phyloP scores from a whole-genome alignment of 768 basidiomycete genomes.

The Phanerodontia chrysosporium region DNA sequence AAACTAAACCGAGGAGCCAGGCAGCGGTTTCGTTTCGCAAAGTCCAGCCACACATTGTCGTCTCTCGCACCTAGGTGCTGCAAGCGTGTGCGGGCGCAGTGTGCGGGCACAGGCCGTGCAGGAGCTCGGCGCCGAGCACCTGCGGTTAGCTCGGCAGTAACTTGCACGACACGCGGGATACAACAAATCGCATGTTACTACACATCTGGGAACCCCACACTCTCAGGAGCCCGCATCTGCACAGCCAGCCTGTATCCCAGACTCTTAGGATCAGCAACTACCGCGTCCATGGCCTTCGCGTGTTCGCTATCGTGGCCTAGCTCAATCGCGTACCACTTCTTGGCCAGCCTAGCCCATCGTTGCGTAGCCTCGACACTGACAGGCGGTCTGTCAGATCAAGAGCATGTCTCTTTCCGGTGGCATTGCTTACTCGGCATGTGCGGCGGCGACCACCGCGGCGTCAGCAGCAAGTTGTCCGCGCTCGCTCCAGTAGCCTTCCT shows the following conservation, averaged over 20 bases:
- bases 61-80: no score
- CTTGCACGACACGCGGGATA: background rate
- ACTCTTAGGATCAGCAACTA: slow-evolving; percentile 32
- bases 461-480: slow-evolving; percentile 60
- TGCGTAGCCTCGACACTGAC: slow-evolving; percentile 40
- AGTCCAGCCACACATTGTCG: no score
- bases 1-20: background rate
- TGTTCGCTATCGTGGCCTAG: slow-evolving; percentile 53
- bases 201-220: slow-evolving; percentile 17
- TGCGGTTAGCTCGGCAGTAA: no score
- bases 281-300: slow-evolving; percentile 30
- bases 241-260: slow-evolving; percentile 45
- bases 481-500: slow-evolving; percentile 66
- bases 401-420: background rate
- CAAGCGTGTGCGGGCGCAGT: background rate
- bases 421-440: slow-evolving; percentile 56
- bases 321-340: slow-evolving; percentile 53
- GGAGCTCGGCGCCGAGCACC: slow-evolving; percentile 3
- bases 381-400: background rate
- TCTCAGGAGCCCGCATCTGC: slow-evolving; percentile 20
- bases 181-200: background rate
- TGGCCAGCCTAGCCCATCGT: slow-evolving; percentile 47
- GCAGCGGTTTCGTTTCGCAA: background rate
- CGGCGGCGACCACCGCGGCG: slow-evolving; percentile 53
- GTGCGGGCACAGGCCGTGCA: background rate